These are phyloP conservation scores for Chaetomium globosum DNA, from an alignment of 2,329 filamentous ascomycete genomes.

Conservation along the genomic window DNA sequence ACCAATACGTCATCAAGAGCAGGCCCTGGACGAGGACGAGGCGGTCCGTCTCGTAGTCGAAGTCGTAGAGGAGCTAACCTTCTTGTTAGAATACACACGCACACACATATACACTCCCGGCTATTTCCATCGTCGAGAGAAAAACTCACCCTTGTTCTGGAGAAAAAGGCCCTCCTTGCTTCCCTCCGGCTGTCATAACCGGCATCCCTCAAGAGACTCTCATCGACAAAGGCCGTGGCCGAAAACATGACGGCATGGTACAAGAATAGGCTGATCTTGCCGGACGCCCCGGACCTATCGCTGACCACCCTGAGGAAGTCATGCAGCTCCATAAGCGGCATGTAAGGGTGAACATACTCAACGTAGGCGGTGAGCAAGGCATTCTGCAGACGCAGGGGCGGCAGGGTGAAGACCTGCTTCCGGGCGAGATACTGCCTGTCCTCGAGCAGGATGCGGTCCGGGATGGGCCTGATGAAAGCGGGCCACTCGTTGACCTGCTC, in stretches of 20 bases:
- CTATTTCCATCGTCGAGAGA: neutral
- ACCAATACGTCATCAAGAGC: constrained; percentile 95
- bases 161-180: constrained; percentile 85
- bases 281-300: constrained; percentile 66
- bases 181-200: constrained; percentile 78
- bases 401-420: constrained; percentile 83
- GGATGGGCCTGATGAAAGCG: constrained; percentile 76
- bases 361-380: constrained; percentile 80
- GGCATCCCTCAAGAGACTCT: constrained; percentile 71
- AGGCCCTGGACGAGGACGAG: constrained; percentile 86
- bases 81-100: constrained; percentile 10
- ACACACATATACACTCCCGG: neutral
- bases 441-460: constrained; percentile 73
- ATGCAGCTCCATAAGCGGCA: constrained; percentile 78
- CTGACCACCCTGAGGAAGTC: constrained; percentile 64
- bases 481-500: constrained; percentile 50
- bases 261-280: constrained; percentile 78
- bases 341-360: constrained; percentile 90
- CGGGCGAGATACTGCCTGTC: constrained; percentile 80
- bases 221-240: constrained; percentile 83
- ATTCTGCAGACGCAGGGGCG: constrained; percentile 69
- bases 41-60: constrained; percentile 90
- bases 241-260: constrained; percentile 97
- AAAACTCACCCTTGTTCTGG: constrained; percentile 74
- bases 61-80: constrained; percentile 79